Base-by-base conservation (phyloP, 2,329 filamentous ascomycete genomes). In the Aspergillus ruber region DNA sequence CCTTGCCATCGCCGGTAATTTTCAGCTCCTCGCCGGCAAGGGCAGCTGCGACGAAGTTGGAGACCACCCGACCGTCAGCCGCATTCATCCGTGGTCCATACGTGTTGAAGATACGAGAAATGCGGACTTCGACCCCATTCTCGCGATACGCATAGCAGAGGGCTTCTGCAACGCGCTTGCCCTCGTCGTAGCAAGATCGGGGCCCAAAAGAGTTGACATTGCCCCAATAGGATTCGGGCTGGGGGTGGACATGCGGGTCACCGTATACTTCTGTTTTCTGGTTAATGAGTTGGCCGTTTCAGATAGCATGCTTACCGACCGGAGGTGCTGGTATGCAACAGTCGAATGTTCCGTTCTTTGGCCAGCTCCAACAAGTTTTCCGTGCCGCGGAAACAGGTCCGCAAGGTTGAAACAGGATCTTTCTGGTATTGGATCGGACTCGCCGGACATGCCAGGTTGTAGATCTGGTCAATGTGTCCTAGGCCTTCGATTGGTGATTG, bases 191-290 rank as follows among this genome's bases (percentile, higher is more conserved):
- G 51, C 70, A 72, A 1, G 70, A 60, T 1, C 70, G 62, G 0
- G 68, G 65, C 1, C 70, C 70, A 48, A 70, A 67, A 36, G 66
- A 65, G 45, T 72, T 72, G 15, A 72, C 69, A 35, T 72, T 68
- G 6, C 70, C 70, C 53, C 66, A 63, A 45, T 72, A 72, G 9
- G 33, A 42, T 21, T 57, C 53, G 4, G 51, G 48, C 45, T 66
- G 63, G 13, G 63, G 62, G 43, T 64, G 60, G n/a, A 62, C 55
- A 21, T 58, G 53, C 8, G 62, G 60, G 25, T 59, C 57, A 20
- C 63, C 63, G 39, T 66, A 66, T 27, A 65, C 56, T 48, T 66
- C 57, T 57, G 18, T 42, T 23, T 6, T 20, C 5, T 23, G 6
- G 8, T 25, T 21, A 13, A 13, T 15, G 12, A n/a, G 17, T 40